Base-by-base conservation (phyloP, 108 stramenopile genomes). In the Skeletonema marinoi region DNA sequence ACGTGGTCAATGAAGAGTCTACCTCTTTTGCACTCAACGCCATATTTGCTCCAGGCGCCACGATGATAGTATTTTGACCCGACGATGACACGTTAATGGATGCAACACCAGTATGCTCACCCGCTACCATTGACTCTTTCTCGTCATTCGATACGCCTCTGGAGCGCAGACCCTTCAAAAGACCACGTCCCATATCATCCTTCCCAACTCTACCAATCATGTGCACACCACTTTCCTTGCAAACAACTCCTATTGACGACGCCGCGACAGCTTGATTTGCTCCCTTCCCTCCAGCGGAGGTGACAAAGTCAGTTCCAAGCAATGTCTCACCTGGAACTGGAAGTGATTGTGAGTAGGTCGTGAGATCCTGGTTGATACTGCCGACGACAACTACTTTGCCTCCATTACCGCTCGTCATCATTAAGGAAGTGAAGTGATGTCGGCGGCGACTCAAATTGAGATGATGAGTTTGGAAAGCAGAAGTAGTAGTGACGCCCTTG, bases 191-290 rank as follows among this genome's bases (percentile, higher is more conserved):
- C 82, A 89, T 90, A 56, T 78, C 68, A 79, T 95, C 96, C 9
- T 77, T 58, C 1, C 94, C 94, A 11, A 96, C 93, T 36, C 87
- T 79, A 65, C 89, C 87, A 32, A 96, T 84, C 90, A 98, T 92
- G 54, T 84, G 70, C 1, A 92, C 90, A 1, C 88, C 89, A 48
- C 56, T 30, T 8, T 21, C 32, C 60, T 73, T 33, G 86, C 68
- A 13, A 4, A 69, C 81, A 9, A 84, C 73, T 6, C 83, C 89
- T 19, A 96, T 74, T 21, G 78, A 78, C 12, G 94, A 84, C 0
- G 97, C 96, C 17, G 93, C 93, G 3, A 96, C 90, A 6, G 94
- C 96, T 82, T 98, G 94, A 74, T 98, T 98, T 30, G 91, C 92
- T 29, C 97, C 97, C 70, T 98, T 98, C 17, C 97, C 97, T 21